Percentiles rank a stretch among this genome's conserved stretches.
Evolutionary conservation across 2,329 filamentous ascomycete species (phyloP).

Genomic region (Nothophaeocryptopus gaeumannii): DNA sequence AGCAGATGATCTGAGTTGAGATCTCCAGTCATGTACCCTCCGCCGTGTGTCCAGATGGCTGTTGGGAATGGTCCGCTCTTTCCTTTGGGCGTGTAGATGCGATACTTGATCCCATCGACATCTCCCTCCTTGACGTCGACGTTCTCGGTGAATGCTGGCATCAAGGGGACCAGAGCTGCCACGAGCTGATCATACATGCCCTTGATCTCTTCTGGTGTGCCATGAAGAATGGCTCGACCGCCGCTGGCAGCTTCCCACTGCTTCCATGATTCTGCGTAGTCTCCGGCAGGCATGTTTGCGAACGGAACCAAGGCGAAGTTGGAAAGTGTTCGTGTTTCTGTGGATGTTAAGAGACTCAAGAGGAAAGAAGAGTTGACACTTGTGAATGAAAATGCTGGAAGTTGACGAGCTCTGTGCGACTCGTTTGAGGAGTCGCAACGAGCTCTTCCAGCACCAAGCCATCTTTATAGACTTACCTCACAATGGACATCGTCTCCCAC

Average conservation of each 20-base stretch:
- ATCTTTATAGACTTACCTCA: too few species aligned
- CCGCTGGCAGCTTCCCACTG: constrained; percentile 23
- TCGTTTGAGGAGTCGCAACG: too few species aligned
- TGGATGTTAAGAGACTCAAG: too few species aligned
- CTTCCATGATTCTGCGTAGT: constrained; percentile 25
- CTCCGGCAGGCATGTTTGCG: background rate
- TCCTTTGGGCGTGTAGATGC: constrained; percentile 25
- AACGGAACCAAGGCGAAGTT: too few species aligned
- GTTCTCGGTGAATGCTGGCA: constrained; percentile 21
- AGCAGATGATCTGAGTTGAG: constrained; percentile 24
- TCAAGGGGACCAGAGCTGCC: constrained; percentile 17
- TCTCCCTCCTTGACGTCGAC: constrained; percentile 23
- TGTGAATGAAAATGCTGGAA: too few species aligned
- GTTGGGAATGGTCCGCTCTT: constrained; percentile 19
- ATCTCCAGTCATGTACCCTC: constrained; percentile 29
- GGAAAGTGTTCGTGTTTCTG: too few species aligned
- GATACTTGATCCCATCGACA: constrained; percentile 24
- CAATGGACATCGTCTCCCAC: too few species aligned
- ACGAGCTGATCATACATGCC: constrained; percentile 20
- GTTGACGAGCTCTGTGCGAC: too few species aligned
- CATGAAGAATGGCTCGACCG: constrained; percentile 23
- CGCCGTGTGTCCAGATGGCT: constrained; percentile 24
- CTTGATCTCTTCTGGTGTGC: constrained; percentile 24
- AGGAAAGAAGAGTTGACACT: too few species aligned
- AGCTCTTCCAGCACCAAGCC: too few species aligned